Base-by-base conservation (phyloP, 2,329 filamentous ascomycete species). In the Sporothrix phasma region DNA sequence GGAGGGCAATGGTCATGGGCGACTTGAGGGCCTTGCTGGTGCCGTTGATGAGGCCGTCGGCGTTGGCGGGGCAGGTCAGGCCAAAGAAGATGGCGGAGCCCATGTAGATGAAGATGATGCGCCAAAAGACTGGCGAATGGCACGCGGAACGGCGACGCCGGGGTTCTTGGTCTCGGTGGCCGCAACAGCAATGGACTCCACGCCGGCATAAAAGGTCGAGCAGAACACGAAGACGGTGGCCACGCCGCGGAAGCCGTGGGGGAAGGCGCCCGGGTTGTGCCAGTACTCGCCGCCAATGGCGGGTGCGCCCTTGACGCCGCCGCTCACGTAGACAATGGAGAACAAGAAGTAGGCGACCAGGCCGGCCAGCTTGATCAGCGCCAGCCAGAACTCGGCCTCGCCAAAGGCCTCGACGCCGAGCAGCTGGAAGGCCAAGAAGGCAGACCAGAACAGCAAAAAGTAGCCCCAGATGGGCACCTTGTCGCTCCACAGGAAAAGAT, bases 371-470 rank as follows among this genome's bases (percentile, higher is more conserved):
- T 92, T 92, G 71, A 91, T 75, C 17, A 88, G 79, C 0, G 88
- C 86, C 64, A 92, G 82, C 87, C 88, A 92, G 71, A 92, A 91
- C 71, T 93, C 89, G 10, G 88, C 84, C 71, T 92, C 89, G 15
- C 89, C 89, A 71, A 91, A 92, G 3, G 86, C 84, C 69, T 86
- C 84, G 1, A 92, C 86, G 1, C 88, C 88, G 1, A 91, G 77
- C 39, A 91, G 79, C 70, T 91, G 89, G 65, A 91, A 84, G 0
- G 76, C 79, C 0, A 87, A 78, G 67, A 92, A 89, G 0, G 84
- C 75, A n/a, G 73, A 74, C 78, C 88, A 91, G 69, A 91, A 85
- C n/a, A 91, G 81, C 34, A 88, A 76, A 65, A 91, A 90, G 71
- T 80, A 92, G 66, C 78, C 87, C 87, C 78, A 90, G 71, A 81